phyloP scores from a whole-genome alignment of 306 rosid species.

The Rubus idaeus region DNA sequence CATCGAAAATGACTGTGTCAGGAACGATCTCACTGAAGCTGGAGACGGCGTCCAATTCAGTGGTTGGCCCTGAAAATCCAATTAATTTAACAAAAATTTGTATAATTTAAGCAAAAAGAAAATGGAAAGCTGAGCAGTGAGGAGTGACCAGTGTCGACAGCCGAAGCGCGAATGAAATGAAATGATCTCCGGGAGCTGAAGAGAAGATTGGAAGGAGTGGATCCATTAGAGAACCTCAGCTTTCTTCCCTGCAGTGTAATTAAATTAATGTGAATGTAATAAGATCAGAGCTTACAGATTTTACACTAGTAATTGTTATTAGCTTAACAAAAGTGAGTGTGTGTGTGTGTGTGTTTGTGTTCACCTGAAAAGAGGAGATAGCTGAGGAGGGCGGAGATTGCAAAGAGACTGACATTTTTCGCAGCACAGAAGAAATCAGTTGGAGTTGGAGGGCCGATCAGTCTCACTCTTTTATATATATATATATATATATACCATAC shows the following conservation, averaged over 20 bases:
- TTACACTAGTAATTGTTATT: not conserved
- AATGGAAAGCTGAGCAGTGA: not conserved
- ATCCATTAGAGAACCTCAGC: slow-evolving; percentile 40
- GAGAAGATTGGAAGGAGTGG: slow-evolving; percentile 30
- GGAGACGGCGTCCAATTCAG: slow-evolving; percentile 83
- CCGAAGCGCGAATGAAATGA: slow-evolving; percentile 53
- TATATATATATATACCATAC: not conserved
- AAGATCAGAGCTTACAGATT: not conserved
- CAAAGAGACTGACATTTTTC: slow-evolving; percentile 61
- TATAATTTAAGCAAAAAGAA: too few relatives aligned
- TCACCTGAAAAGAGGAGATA: slow-evolving; percentile 46
- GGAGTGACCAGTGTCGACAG: slow-evolving; percentile 53
- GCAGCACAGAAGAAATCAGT: not conserved
- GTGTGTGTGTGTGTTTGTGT: not conserved
- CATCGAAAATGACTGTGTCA: slow-evolving; percentile 94
- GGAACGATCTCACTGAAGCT: slow-evolving; percentile 96
- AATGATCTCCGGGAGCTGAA: slow-evolving; percentile 36
- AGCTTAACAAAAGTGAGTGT: not conserved
- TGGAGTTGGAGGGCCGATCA: not conserved
- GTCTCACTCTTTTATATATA: not conserved
- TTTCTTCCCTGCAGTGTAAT: slow-evolving; percentile 34
- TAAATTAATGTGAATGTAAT: not conserved
- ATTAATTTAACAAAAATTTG: not conserved
- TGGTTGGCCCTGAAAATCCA: slow-evolving; percentile 42
- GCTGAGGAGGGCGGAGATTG: slow-evolving; percentile 64